A percentile compares a stretch with the other conserved stretches of the same genome.
These are phyloP conservation scores for Podaxis mareebaensis DNA, from an alignment of 768 basidiomycete species.

Conservation along the genomic window DNA sequence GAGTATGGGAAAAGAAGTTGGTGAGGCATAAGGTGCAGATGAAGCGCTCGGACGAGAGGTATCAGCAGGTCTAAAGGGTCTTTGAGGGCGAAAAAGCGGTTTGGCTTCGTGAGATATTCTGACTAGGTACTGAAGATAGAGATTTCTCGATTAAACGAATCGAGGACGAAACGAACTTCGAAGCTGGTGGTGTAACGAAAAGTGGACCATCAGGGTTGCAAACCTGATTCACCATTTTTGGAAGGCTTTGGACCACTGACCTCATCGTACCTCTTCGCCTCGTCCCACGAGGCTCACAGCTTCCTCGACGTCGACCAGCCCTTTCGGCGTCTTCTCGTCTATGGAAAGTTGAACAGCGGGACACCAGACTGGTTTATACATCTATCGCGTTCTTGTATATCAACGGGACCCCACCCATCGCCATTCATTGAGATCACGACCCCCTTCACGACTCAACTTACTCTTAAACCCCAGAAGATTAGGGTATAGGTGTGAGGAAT, in stretches of 20 bases:
- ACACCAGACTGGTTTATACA: neutral
- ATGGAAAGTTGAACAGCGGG: neutral
- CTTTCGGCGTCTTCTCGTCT: neutral
- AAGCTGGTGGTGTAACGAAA: neutral
- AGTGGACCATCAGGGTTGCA: neutral
- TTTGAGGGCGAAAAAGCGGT: neutral
- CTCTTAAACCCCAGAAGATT: neutral
- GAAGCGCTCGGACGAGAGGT: neutral
- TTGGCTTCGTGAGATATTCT: neutral
- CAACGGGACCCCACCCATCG: too few relatives aligned
- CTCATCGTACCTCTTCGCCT: neutral
- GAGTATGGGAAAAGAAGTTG: conserved; percentile 13
- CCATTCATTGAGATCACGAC: neutral
- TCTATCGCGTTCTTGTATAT: neutral
- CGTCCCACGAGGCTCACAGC: conserved; percentile 6
- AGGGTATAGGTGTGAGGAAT: neutral
- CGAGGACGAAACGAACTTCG: too few relatives aligned
- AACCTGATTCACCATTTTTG: conserved; percentile 10
- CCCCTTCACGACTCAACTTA: neutral
- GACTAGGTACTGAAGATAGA: neutral
- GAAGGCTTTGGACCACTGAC: conserved; percentile 6
- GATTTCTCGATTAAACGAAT: neutral
- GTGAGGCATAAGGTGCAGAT: neutral
- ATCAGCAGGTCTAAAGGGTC: neutral
- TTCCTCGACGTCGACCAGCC: neutral